phyloP scores from a whole-genome alignment of 2,329 filamentous ascomycete genomes.

The Exophiala spinifera region DNA sequence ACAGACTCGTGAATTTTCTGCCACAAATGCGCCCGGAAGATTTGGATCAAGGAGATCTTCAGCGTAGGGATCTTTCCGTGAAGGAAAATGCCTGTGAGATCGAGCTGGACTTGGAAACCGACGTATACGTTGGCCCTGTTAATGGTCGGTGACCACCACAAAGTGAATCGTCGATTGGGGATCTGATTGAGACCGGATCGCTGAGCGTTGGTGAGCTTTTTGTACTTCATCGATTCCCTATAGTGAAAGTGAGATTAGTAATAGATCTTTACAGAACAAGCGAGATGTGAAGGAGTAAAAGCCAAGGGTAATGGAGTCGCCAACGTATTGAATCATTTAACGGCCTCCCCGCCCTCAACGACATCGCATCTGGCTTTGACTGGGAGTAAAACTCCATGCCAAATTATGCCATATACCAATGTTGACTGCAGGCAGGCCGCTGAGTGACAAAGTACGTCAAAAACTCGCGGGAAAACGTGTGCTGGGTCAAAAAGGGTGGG shows the following conservation, averaged over 20 bases:
- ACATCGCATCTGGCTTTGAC: conserved; percentile 33
- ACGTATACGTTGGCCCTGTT: conserved; percentile 71
- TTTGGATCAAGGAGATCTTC: conserved; percentile 88
- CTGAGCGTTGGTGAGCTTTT: conserved; percentile 97
- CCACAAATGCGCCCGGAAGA: conserved; percentile 99
- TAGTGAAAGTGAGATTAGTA: conserved; percentile 37
- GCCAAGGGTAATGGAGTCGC: no score
- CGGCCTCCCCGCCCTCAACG: conserved; percentile 18
- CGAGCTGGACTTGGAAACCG: conserved; percentile 97
- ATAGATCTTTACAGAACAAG: background rate
- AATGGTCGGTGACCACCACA: conserved; percentile 75
- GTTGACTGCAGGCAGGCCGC: no score
- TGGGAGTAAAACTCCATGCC: no score
- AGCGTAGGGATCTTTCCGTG: conserved; percentile 98
- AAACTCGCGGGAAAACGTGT: no score
- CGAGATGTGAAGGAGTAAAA: no score
- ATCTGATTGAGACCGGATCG: conserved; percentile 97
- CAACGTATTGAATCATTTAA: no score
- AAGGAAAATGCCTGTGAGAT: conserved; percentile 96
- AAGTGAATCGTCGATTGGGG: conserved; percentile 93
- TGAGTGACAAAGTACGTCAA: no score
- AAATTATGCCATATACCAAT: no score
- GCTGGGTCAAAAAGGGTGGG: conserved; percentile 23
- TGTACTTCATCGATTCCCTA: conserved; percentile 81
- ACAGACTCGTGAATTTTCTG: conserved; percentile 99